Base-by-base conservation (phyloP, 768 basidiomycete genomes). In the Pleurotus eryngii region DNA sequence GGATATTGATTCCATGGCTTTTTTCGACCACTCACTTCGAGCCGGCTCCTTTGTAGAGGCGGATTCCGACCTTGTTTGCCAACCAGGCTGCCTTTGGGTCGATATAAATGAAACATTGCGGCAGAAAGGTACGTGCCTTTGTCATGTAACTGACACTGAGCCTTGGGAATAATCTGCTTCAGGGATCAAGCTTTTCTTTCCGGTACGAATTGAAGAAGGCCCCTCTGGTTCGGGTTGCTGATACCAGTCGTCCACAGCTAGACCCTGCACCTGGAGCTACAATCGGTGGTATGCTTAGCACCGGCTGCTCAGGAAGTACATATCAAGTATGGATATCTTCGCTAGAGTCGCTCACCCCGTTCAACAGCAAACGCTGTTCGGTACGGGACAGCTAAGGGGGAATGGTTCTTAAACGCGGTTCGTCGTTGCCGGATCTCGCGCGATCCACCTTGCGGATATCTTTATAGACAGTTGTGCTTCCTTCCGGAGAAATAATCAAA, bases 401-500 rank as follows among this genome's bases (percentile, higher is more conserved):
- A 94, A 71, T 93, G 92, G 91, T 90, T 92, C 66, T 74, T 93
- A 49, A 93, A 90, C 64, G 70, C 89, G 40, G 90, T 87, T 55
- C 62, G 85, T 75, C 3, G 51, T 42, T 46, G 40, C 39, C 50
- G 46, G 43, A 18, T 18, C 46, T 18, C 46, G 24, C 20, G 38
- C 48, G 50, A 57, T 60, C 53, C 46, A 68, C 62, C 74, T 71
- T 71, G 30, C 24, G 46, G 22, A 49, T 49, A 7, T 26, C 9
- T 5, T 51, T 64, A 17, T 54, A 90, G 89, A 94, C 91, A 0
- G 91, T 89, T 3, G 92, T 95, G 0, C 82, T 95, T 26, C 90
- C 92, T 0, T 84, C 80, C 50, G 92, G 94, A 5, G 83, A 92
- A 66, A 85, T 97, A 8, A 86, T 97, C 64, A 93, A 94, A 68